phyloP scores from a whole-genome alignment of 352 stramenopile genomes.

The Pythium apleroticum region DNA sequence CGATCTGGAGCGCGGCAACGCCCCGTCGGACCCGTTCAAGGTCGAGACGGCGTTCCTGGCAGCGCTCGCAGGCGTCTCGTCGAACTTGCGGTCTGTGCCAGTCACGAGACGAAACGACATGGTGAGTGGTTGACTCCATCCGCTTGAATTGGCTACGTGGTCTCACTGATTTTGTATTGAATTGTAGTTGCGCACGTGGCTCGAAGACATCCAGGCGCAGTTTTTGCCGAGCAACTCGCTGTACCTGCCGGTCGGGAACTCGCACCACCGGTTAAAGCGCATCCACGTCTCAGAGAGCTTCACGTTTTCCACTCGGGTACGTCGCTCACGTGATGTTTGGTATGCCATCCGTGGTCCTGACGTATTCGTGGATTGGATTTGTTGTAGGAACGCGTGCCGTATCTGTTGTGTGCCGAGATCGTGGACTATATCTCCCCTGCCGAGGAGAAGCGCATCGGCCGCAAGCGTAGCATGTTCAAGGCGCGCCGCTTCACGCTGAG shows the following conservation, averaged over 20 bases:
- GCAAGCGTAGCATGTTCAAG: slow-evolving; percentile 53
- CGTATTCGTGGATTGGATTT: too few relatives aligned
- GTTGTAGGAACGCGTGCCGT: slow-evolving; percentile 77
- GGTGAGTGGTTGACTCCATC: slow-evolving; percentile 39
- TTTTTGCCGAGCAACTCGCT: slow-evolving; percentile 79
- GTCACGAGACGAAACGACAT: slow-evolving; percentile 71
- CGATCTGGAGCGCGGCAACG: slow-evolving; percentile 45
- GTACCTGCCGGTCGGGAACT: slow-evolving; percentile 76
- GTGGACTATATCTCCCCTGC: slow-evolving; percentile 57
- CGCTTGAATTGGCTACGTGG: background rate
- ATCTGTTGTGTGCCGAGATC: slow-evolving; percentile 73
- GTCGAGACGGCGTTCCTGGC: slow-evolving; percentile 65
- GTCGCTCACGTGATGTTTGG: background rate
- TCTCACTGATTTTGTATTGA: background rate
- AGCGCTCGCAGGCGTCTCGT: slow-evolving; percentile 72
- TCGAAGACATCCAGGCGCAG: slow-evolving; percentile 60
- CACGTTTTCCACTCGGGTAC: slow-evolving; percentile 73
- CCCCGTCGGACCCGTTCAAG: slow-evolving; percentile 56
- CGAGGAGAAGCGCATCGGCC: slow-evolving; percentile 39
- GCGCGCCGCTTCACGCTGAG: slow-evolving; percentile 57
- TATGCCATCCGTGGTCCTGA: too few relatives aligned
- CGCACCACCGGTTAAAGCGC: slow-evolving; percentile 72
- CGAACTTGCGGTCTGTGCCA: slow-evolving; percentile 63
- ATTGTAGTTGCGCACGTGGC: slow-evolving; percentile 60
- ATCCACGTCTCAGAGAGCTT: slow-evolving; percentile 82